phyloP scores from a whole-genome alignment of 768 basidiomycete genomes.

The Tylopilus rubrobrunneus region DNA sequence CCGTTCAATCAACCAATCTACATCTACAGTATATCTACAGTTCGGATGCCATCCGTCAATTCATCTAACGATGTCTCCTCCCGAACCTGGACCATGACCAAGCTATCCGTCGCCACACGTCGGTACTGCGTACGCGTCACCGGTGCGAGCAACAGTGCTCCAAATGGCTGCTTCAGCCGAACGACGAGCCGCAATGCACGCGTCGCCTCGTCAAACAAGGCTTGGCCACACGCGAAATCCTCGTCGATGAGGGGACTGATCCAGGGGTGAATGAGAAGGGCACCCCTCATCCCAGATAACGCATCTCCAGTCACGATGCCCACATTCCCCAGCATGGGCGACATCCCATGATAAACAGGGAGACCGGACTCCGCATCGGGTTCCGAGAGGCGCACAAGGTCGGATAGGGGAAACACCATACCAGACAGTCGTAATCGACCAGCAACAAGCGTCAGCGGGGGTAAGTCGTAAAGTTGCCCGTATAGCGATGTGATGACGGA shows the following conservation, averaged over 20 bases:
- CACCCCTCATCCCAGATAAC: neutral
- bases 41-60: neutral
- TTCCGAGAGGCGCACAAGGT: neutral
- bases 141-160: neutral
- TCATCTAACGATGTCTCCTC: too few species aligned
- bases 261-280: too few species aligned
- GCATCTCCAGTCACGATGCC: neutral
- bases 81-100: too few species aligned
- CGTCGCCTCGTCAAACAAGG: too few species aligned
- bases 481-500: neutral
- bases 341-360: neutral
- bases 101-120: too few species aligned
- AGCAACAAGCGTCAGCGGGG: neutral
- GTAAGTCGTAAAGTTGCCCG: neutral
- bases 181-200: too few species aligned
- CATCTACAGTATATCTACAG: neutral
- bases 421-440: neutral
- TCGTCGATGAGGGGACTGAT: neutral
- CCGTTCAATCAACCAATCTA: too few species aligned
- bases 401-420: neutral
- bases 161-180: neutral
- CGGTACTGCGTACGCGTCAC: too few species aligned
- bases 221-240: neutral
- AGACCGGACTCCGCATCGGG: neutral
- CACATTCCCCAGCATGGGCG: neutral